Percentiles rank a stretch among this genome's conserved stretches.
Evolutionary conservation across 2,329 filamentous ascomycete species (phyloP).

Genomic region (Diplodia sapinea): DNA sequence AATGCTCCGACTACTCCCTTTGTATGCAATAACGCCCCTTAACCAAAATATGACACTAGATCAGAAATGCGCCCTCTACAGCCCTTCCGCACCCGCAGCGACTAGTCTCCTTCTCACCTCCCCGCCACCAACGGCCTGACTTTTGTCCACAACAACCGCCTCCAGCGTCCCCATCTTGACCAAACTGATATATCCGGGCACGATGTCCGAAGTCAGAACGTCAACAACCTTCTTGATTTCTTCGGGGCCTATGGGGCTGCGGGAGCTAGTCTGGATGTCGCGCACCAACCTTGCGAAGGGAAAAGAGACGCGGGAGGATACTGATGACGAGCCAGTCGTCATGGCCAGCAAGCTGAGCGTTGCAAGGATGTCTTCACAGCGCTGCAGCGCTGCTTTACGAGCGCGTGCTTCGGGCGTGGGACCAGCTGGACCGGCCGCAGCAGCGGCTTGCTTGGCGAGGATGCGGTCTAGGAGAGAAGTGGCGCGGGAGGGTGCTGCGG

Average conservation of each 20-base stretch:
- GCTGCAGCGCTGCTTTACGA: constrained; percentile 55
- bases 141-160: constrained; percentile 52
- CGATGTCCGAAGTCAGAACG: constrained; percentile 52
- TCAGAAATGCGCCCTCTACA: neutral
- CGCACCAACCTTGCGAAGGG: constrained; percentile 51
- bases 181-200: constrained; percentile 51
- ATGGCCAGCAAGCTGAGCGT: constrained; percentile 52
- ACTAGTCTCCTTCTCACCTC: constrained; percentile 44
- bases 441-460: constrained; percentile 55
- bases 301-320: constrained; percentile 48
- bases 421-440: constrained; percentile 46
- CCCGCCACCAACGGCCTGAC: constrained; percentile 39
- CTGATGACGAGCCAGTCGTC: constrained; percentile 19
- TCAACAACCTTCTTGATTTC: constrained; percentile 53
- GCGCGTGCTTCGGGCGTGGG: constrained; percentile 52
- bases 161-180: constrained; percentile 48
- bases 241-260: constrained; percentile 53
- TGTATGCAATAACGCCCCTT: neutral
- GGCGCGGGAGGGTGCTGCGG: constrained; percentile 45
- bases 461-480: constrained; percentile 58
- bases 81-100: constrained; percentile 24
- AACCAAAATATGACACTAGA: neutral
- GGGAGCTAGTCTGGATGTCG: constrained; percentile 53
- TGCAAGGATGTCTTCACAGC: constrained; percentile 53
- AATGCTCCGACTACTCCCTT: constrained; percentile 1